Conservation (phyloP, 441 rosid genomes). For the Gossypium schwendimanii region DNA sequence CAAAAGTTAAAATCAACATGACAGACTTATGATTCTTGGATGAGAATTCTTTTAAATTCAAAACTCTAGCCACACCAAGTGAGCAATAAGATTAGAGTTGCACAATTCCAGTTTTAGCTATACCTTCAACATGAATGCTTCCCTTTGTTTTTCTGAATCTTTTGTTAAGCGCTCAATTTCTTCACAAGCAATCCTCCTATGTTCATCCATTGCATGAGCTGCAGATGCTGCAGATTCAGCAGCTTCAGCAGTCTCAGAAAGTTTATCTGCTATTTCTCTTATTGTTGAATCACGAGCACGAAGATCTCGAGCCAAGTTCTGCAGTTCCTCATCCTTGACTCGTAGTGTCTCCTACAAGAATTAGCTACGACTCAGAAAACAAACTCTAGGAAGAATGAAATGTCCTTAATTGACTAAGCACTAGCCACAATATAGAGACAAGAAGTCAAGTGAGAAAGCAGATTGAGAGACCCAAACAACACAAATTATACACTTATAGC, state of each 20-base stretch:
- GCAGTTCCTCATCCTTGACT: slow-evolving; percentile 93
- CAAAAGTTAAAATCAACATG: not conserved
- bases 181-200: slow-evolving; percentile 58
- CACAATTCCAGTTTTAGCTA: not conserved
- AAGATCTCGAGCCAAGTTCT: slow-evolving; percentile 72
- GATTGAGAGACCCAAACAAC: not conserved
- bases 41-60: not conserved
- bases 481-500: not conserved
- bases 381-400: slow-evolving; percentile 11
- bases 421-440: not conserved
- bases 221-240: slow-evolving; percentile 94
- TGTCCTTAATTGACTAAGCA: not conserved
- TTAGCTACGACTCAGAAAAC: not conserved
- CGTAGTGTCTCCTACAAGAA: slow-evolving; percentile 70
- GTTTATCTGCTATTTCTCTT: slow-evolving; percentile 78
- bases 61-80: not conserved
- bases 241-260: slow-evolving; percentile 98
- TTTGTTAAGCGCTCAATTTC: slow-evolving; percentile 65
- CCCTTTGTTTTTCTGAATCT: slow-evolving; percentile 49
- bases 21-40: not conserved
- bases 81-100: not conserved
- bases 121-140: slow-evolving; percentile 53
- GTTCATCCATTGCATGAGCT: slow-evolving; percentile 86
- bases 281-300: slow-evolving; percentile 89
- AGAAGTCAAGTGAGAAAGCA: not conserved